These are phyloP conservation scores for Cerioporus squamosus DNA, from an alignment of 1,284 basidiomycete genomes.

Conservation along the genomic window DNA sequence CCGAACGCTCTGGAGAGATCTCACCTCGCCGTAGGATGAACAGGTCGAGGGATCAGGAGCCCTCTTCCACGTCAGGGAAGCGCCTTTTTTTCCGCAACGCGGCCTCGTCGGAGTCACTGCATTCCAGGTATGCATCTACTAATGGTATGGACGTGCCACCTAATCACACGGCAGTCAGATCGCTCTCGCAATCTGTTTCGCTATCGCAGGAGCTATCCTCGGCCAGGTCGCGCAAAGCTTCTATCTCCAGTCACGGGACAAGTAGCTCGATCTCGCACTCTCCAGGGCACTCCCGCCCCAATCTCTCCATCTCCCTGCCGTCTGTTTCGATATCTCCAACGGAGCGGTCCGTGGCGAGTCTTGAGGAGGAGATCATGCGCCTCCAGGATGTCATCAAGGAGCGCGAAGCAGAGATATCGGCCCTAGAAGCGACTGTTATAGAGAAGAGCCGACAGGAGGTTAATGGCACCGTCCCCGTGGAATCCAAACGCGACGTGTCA, in stretches of 20 bases:
- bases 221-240: conserved; percentile 83
- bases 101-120: conserved; percentile 83
- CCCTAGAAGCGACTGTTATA: conserved; percentile 72
- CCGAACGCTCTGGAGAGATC: conserved; percentile 54
- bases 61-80: conserved; percentile 40
- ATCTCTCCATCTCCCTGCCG: conserved; percentile 64
- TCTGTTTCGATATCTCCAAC: conserved; percentile 43
- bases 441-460: conserved; percentile 44
- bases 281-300: conserved; percentile 50
- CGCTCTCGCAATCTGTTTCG: conserved; percentile 87
- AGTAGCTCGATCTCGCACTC: conserved; percentile 61
- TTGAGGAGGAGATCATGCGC: conserved; percentile 92
- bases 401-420: conserved; percentile 83
- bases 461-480: not conserved
- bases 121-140: conserved; percentile 63
- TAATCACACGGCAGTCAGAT: conserved; percentile 36
- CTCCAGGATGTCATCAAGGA: conserved; percentile 88
- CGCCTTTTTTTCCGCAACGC: conserved; percentile 82
- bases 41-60: conserved; percentile 55
- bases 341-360: conserved; percentile 78
- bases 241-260: conserved; percentile 73
- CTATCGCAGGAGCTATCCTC: conserved; percentile 95
- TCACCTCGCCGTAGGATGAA: conserved; percentile 55
- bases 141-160: conserved; percentile 15
- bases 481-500: conserved; percentile 20